Percentiles rank a stretch among this genome's conserved stretches.
Conservation (phyloP, 1,284 basidiomycete species). For the Sporisorium graminicola region DNA sequence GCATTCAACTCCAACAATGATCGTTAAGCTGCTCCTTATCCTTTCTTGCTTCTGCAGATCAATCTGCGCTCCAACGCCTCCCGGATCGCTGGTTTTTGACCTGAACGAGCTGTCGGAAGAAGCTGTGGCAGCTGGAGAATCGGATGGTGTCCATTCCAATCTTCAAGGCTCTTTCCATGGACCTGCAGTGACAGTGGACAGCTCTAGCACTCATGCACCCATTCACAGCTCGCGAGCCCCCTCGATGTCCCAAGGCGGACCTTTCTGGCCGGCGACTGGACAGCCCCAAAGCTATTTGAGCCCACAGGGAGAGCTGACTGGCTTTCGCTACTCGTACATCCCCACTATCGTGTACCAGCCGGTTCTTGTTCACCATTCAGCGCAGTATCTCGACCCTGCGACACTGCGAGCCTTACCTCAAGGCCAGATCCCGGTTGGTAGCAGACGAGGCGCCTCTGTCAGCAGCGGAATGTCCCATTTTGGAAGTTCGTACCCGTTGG, state of each 20-base stretch:
- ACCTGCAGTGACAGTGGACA: neutral
- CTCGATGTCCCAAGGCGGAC: neutral
- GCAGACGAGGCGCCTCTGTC: neutral
- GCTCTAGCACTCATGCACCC: neutral
- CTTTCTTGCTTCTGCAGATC: neutral
- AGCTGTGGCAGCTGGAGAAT: neutral
- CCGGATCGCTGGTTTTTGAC: neutral
- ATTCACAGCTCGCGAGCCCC: too few relatives aligned
- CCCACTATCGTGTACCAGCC: slow-evolving; percentile 1
- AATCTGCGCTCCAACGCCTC: neutral
- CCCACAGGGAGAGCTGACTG: neutral
- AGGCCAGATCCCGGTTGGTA: neutral
- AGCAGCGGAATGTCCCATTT: neutral
- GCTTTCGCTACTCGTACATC: neutral
- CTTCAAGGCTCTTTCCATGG: neutral
- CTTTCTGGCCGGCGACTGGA: neutral
- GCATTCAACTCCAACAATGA: neutral
- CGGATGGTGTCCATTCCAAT: neutral
- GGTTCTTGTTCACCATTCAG: neutral
- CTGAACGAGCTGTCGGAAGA: slow-evolving; percentile 7
- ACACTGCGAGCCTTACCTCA: neutral
- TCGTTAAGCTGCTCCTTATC: neutral
- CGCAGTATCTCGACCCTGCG: neutral
- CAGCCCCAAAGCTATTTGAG: neutral
- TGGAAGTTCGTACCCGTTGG: neutral